These are phyloP conservation scores for Aspergillus thermomutatus DNA, from an alignment of 2,329 filamentous ascomycete genomes.

Conservation along the genomic window DNA sequence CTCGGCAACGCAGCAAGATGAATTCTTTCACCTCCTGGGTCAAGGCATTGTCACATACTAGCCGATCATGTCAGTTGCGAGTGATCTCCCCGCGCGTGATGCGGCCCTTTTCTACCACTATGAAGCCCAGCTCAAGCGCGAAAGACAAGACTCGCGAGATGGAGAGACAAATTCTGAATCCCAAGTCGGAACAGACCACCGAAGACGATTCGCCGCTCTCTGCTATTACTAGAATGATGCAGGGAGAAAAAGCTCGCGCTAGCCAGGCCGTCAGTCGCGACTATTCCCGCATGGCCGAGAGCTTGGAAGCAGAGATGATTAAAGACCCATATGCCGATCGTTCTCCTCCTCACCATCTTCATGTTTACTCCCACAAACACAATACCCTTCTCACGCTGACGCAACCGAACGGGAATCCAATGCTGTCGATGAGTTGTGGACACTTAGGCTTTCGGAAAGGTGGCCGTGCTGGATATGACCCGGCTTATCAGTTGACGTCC, in stretches of 20 bases:
- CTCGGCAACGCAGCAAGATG: background rate
- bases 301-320: constrained; percentile 33
- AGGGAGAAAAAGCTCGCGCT: constrained; percentile 20
- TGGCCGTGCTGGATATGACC: constrained; percentile 78
- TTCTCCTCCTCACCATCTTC: constrained; percentile 69
- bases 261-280: constrained; percentile 22
- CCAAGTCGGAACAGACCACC: constrained; percentile 13
- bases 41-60: constrained; percentile 30
- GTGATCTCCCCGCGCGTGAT: constrained; percentile 17
- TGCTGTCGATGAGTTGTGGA: constrained; percentile 77
- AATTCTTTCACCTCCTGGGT: background rate
- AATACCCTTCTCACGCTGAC: constrained; percentile 94
- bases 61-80: constrained; percentile 25
- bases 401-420: constrained; percentile 71
- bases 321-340: constrained; percentile 35
- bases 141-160: constrained; percentile 21
- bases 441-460: constrained; percentile 90
- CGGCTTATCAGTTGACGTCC: constrained; percentile 82
- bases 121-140: constrained; percentile 15
- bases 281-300: constrained; percentile 31
- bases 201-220: constrained; percentile 24
- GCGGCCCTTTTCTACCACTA: constrained; percentile 34
- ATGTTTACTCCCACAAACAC: constrained; percentile 84
- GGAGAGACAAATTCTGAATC: constrained; percentile 28
- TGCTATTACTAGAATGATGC: constrained; percentile 31